Evolutionary conservation across 768 basidiomycete genomes (phyloP), one percentile per base, ranked within the genome.

Genomic region (Psilocybe sp.): DNA sequence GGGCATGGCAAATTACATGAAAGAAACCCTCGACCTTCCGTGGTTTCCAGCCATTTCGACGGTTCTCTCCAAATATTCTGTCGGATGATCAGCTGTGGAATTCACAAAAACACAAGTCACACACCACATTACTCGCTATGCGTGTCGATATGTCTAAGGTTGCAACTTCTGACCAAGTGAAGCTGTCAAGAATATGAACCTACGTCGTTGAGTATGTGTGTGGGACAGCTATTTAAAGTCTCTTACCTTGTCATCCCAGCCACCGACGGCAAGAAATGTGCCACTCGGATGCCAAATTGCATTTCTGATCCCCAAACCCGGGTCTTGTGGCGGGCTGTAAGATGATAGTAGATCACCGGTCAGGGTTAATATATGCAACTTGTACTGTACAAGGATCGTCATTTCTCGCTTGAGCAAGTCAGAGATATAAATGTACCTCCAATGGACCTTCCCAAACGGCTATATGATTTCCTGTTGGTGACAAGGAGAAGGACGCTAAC

Each of bases 51-150:
- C 94, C 94, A 98, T 53, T 84, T 83, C 0, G 74, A 58, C 1
- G 94, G 92, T 63, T 98, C 94, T 51, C 84, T 78, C 94, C 94
- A 98, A 11, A 90, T 71, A 10, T 68, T 77, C 94, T 96, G 54
- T 34, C 13, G 14, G 7, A 23, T 36, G 14, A 46, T 46, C 12
- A 31, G 16, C 33, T 44, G 13, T 31, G 42, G 5, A 23, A 7
- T 16, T 19, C 33, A 51, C 33, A 32, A 57, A 35, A 23, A 16
- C 36, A 32, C 35, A n/a, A 3, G 40, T 43, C 20, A 34, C 10
- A 43, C 64, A 91, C 88, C 45, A 75, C 76, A 47, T 75, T 75
- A 6, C 67, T 55, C 10, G 85, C 73, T 52, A 90, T 69, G 53
- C 81, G 79, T 47, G 75, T 72, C 4, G 78, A 74, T 4, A 87